Evolutionary conservation across 139 green algal species (phyloP), one percentile per base, ranked within the genome.

Genomic region (Coccomyxa sp.): DNA sequence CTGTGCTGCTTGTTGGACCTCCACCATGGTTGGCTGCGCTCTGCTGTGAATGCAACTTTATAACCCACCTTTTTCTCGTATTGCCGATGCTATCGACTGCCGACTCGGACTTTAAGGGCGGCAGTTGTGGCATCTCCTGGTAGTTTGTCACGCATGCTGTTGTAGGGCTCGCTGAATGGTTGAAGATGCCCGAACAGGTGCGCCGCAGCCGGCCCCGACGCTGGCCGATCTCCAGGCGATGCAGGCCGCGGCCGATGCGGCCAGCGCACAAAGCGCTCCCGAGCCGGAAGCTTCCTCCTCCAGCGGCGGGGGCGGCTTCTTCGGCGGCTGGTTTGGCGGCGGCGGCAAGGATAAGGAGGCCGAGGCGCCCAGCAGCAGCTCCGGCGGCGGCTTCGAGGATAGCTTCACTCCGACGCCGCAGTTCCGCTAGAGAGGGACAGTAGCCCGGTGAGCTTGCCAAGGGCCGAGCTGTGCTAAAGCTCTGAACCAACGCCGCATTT

Each of bases 271-370:
- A 13, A 15, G 13, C 14, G n/a, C 59, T 59, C n/a, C 59, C 31
- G 60, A 67, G 1, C 23, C 80, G 31, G 63, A 74, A 51, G n/a
- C n/a, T n/a, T 59, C 82, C 68, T 80, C n/a, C 45, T 79, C 59
- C 81, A 79, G 45, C 25, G 67, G 28, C 60, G 28, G 58, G n/a
- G 91, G 38, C 83, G 83, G 84, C 79, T 87, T 84, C 85, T 85
- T 88, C 78, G 79, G 78, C 58, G 68, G 67, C 57, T 87, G 82
- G 90, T 87, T 90, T 83, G 76, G 81, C 80, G 80, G 86, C 31
- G 79, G 87, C 76, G 83, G 84, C 79, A 83, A 71, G 63, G 18
- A 71, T 1, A 25, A 71, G 82, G 81, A 38, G n/a, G 14, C 27
- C 66, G 66, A 75, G 30, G 71, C 71, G 18, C 63, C 63, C 21